Base-by-base conservation (phyloP, 1,284 basidiomycete species). In the Crucibulum cyathiforme region DNA sequence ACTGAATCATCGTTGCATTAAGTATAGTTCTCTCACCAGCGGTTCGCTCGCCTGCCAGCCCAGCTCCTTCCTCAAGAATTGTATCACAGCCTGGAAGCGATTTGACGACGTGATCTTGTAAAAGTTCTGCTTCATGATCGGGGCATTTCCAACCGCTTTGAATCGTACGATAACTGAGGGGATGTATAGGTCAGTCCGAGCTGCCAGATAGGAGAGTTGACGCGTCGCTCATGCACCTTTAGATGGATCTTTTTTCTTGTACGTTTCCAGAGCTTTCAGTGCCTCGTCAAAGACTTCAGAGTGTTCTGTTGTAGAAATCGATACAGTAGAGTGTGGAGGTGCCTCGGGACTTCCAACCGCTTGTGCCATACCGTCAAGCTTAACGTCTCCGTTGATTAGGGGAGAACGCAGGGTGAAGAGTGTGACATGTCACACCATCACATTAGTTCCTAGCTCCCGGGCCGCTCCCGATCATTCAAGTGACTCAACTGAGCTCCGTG, bases 71-170 rank as follows among this genome's bases (percentile, higher is more conserved):
- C 96, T 81, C 74, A 98, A 73, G 73, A 98, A 98, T 67, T 95
- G 90, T 53, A 98, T 96, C 57, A 98, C 97, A 1, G 95, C 93
- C 73, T 98, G 95, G 72, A 98, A 99, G 56, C 92, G 85, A 76
- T 98, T 97, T 51, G 92, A 92, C 5, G 96, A 93, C 0, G 95
- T 96, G 67, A 98, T 97, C 81, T 97, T 97, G 87, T 96, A 98
- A 73, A 97, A 93, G 79, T 98, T 98, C 80, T 97, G 93, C 80
- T 93, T 97, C 96, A 98, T 98, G 69, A 98, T 96, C 1, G 97
- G 97, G 0, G 96, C 96, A 66, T 96, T 96, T 47, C 97, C 97
- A n/a, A 98, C 95, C 1, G 96, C 96, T 74, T 98, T 98, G 88
- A 98, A 99, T 43, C 95, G 90, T 8, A 99, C 95, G 58, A 98